Evolutionary conservation across 768 basidiomycete species (phyloP).

Genomic region (Pleurotus tuber-regium): DNA sequence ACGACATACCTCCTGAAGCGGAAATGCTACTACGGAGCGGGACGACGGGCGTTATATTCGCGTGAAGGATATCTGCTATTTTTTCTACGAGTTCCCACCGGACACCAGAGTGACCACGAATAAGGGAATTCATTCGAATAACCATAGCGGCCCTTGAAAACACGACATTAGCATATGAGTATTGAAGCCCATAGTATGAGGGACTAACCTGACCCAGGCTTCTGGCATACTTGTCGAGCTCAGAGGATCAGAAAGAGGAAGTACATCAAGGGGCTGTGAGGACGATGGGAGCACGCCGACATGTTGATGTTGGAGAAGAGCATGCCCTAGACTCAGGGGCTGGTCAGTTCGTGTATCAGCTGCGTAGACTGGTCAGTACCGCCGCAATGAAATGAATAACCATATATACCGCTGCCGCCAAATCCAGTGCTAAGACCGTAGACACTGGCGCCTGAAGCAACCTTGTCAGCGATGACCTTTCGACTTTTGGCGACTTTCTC

Average conservation of each 20-base stretch:
- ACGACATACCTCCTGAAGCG: slow-evolving; percentile 66
- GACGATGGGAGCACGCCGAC: slow-evolving; percentile 68
- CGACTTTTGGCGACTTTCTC: slow-evolving; percentile 61
- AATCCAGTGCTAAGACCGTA: slow-evolving; percentile 84
- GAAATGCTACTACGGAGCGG: slow-evolving; percentile 84
- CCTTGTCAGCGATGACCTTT: slow-evolving; percentile 65
- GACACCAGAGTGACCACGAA: slow-evolving; percentile 86
- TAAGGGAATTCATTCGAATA: slow-evolving; percentile 85
- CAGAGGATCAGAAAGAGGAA: slow-evolving; percentile 72
- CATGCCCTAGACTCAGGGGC: slow-evolving; percentile 68
- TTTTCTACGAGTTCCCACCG: slow-evolving; percentile 78
- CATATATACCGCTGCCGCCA: slow-evolving; percentile 69
- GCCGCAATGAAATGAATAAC: slow-evolving; percentile 13
- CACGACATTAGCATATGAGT: not conserved
- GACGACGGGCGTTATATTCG: slow-evolving; percentile 75
- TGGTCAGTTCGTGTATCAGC: slow-evolving; percentile 78
- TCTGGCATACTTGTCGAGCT: slow-evolving; percentile 76
- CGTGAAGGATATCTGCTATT: slow-evolving; percentile 69
- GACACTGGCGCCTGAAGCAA: slow-evolving; percentile 64
- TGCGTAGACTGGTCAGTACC: not conserved
- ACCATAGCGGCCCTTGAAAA: slow-evolving; percentile 63
- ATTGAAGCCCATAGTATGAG: not conserved
- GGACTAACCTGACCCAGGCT: slow-evolving; percentile 64
- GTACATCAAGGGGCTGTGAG: slow-evolving; percentile 39
- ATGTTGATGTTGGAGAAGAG: slow-evolving; percentile 86